Percentiles rank a stretch among this genome's conserved stretches.
Evolutionary conservation across 2,329 filamentous ascomycete genomes (phyloP).

Genomic region (Colletotrichum sidae): DNA sequence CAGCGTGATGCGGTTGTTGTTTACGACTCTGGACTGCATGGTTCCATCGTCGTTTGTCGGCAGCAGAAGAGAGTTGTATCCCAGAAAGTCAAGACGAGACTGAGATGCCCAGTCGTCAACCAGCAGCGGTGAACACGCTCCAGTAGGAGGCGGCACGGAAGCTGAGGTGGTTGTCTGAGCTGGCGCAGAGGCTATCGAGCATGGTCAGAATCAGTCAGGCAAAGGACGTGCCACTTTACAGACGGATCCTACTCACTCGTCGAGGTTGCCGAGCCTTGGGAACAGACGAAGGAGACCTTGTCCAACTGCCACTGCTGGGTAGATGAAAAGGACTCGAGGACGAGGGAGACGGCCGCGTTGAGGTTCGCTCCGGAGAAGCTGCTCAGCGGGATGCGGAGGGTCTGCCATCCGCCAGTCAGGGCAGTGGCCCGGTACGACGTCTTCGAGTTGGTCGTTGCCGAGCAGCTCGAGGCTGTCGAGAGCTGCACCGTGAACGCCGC

Average conservation of each 20-base stretch:
- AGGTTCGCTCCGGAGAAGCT: slow-evolving; percentile 62
- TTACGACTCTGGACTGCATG: slow-evolving; percentile 66
- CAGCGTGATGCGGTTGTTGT: slow-evolving; percentile 62
- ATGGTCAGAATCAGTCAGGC: slow-evolving; percentile 7
- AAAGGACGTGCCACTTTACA: not conserved
- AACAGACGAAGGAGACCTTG: slow-evolving; percentile 59
- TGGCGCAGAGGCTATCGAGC: slow-evolving; percentile 7
- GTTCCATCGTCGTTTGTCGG: slow-evolving; percentile 68
- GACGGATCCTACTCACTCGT: slow-evolving; percentile 33
- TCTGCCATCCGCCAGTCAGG: slow-evolving; percentile 62
- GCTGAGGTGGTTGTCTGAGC: slow-evolving; percentile 15
- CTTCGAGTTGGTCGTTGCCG: slow-evolving; percentile 54
- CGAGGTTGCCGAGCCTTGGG: slow-evolving; percentile 30
- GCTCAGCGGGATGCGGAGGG: slow-evolving; percentile 61
- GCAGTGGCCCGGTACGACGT: slow-evolving; percentile 56
- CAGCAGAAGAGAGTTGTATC: slow-evolving; percentile 68
- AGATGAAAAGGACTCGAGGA: slow-evolving; percentile 53
- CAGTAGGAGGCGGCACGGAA: no score
- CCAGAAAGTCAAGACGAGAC: slow-evolving; percentile 70
- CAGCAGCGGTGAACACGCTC: slow-evolving; percentile 54
- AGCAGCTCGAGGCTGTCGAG: slow-evolving; percentile 53
- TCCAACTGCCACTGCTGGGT: slow-evolving; percentile 56
- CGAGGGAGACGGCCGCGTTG: slow-evolving; percentile 58
- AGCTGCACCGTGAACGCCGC: slow-evolving; percentile 50
- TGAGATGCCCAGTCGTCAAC: slow-evolving; percentile 73